Base-by-base conservation (phyloP, 1,139 yeast genomes). In the Candida buenavistaensis region DNA sequence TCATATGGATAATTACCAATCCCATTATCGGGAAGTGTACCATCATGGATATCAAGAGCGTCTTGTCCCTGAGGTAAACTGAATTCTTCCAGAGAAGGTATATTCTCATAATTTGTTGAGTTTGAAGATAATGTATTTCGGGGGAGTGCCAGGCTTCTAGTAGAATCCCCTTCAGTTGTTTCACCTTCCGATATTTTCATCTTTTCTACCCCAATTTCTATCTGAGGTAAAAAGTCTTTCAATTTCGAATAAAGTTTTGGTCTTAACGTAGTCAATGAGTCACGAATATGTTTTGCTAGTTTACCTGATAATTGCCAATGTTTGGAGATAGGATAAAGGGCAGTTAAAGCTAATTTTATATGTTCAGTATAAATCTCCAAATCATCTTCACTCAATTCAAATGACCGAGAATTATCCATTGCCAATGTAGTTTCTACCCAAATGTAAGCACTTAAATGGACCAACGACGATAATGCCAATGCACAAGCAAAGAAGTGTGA, bases 401-500 rank as follows among this genome's bases (percentile, higher is more conserved):
- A 35, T 8, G 25, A 31, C 17, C 31, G 33, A 14, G 25, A n/a
- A 6, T 32, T 25, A 26, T 40, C 45, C 19, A 33, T 31, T 13
- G 38, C 39, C 11, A 41, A 23, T 3, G 45, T 40, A 1, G 66
- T 57, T 33, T 66, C 71, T 14, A 62, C 62, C 79, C 79, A 73
- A 2, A 73, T 55, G 44, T 68, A 72, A 0, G 78, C 73, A 37
- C 75, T 70, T 8, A 72, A 48, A 50, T 72, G 77, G 13, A 72
- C 75, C 30, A 73, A 50, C 3, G 73, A 64, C 0, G 76, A 66
- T 47, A 72, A 68, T 2, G 79, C 79, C 35, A 73, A 54, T 0
- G 77, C 69, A 45, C 79, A 73, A 1, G 77, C 77, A 48, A 63
- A 62, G 33, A 73, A 54, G 3, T 78, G 78, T 0, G 78, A 71